Conservation (phyloP, 2,329 filamentous ascomycete genomes). For the Diaporthe sp. region DNA sequence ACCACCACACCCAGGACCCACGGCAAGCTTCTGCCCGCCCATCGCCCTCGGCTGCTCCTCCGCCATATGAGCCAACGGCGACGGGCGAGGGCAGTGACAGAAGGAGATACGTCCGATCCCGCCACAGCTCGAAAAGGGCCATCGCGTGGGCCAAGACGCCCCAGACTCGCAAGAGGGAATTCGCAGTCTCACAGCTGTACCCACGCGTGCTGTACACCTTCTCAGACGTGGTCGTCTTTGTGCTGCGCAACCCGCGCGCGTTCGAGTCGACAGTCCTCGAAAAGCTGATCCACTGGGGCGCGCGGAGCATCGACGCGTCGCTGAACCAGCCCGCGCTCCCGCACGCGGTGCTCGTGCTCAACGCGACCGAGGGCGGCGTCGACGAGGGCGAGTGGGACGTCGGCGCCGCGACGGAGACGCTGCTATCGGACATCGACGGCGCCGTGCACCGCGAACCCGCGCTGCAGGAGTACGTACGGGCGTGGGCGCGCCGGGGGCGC, state of each 20-base stretch:
- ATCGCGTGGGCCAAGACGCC: slow-evolving; percentile 47
- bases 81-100: too few species aligned
- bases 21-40: not conserved
- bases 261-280: slow-evolving; percentile 47
- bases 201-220: slow-evolving; percentile 57
- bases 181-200: slow-evolving; percentile 53
- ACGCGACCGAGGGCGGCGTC: slow-evolving; percentile 56
- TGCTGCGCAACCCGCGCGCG: slow-evolving; percentile 49
- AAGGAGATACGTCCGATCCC: not conserved
- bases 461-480: not conserved
- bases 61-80: not conserved
- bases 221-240: slow-evolving; percentile 57
- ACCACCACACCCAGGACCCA: slow-evolving; percentile 11
- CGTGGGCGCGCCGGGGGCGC: not conserved
- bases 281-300: slow-evolving; percentile 61
- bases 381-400: slow-evolving; percentile 56
- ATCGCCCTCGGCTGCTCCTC: not conserved
- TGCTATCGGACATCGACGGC: not conserved
- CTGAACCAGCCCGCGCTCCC: slow-evolving; percentile 67
- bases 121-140: slow-evolving; percentile 1
- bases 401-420: not conserved
- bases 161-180: slow-evolving; percentile 47
- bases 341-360: slow-evolving; percentile 67
- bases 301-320: slow-evolving; percentile 60
- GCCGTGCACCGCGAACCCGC: slow-evolving; percentile 16